A percentile compares a stretch with the other conserved stretches of the same genome.
These are phyloP conservation scores for Allium sativum DNA, from an alignment of 106 monocot genomes.

Conservation along the genomic window DNA sequence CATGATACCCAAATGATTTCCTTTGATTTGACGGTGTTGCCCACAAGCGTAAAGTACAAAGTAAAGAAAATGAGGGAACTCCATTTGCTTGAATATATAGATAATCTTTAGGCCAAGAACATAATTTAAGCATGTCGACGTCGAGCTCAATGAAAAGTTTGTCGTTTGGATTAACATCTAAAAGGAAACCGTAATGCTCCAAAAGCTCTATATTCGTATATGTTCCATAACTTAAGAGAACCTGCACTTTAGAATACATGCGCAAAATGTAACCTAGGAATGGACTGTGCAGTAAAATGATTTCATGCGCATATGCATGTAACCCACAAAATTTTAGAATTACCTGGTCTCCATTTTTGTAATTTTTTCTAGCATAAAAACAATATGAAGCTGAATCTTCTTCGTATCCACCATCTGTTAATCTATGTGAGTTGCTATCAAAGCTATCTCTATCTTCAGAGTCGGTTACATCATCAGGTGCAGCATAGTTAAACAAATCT, in stretches of 20 bases:
- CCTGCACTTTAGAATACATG: constrained; percentile 28
- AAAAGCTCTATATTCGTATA: constrained; percentile 93
- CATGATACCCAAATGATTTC: constrained; percentile 27
- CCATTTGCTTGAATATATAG: constrained; percentile 79
- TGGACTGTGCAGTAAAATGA: neutral
- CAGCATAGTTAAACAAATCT: constrained; percentile 93
- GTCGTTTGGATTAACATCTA: constrained; percentile 66
- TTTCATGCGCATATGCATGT: too few species aligned
- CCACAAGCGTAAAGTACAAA: constrained; percentile 58
- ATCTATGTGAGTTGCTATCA: constrained; percentile 26
- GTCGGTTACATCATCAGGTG: constrained; percentile 40
- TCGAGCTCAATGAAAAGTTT: constrained; percentile 55
- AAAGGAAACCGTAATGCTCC: constrained; percentile 90
- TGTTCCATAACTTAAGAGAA: constrained; percentile 83
- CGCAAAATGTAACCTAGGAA: neutral
- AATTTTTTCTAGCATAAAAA: constrained; percentile 76
- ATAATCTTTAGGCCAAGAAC: constrained; percentile 60
- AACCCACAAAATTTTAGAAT: neutral
- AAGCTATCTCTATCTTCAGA: constrained; percentile 3
- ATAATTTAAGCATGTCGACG: constrained; percentile 15
- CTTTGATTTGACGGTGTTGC: constrained; percentile 47
- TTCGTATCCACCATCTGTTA: constrained; percentile 91
- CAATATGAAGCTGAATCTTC: constrained; percentile 56
- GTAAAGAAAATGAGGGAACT: constrained; percentile 69
- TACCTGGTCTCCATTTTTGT: constrained; percentile 74